A percentile compares a stretch with the other conserved stretches of the same genome.
Conservation (phyloP, 345 rosid genomes). For the Camelina laxa region DNA sequence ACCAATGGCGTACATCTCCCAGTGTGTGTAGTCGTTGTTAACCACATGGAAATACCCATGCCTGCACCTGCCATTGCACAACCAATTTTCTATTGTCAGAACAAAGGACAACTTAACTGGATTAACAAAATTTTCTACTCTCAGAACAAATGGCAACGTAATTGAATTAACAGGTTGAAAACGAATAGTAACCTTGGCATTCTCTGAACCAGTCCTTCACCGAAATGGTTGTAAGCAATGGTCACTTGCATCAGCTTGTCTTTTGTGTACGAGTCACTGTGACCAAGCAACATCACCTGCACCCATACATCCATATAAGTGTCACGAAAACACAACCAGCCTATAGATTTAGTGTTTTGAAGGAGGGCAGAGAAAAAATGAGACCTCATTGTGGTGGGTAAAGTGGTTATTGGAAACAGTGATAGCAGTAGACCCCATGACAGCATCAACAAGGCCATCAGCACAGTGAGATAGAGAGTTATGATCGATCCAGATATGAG, state of each 20-base stretch:
- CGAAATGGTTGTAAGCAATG: conserved; percentile 94
- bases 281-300: conserved; percentile 90
- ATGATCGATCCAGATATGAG: conserved; percentile 93
- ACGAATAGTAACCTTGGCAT: conserved; percentile 74
- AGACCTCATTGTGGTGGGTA: conserved; percentile 92
- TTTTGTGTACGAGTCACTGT: conserved; percentile 79
- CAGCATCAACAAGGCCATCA: conserved; percentile 95
- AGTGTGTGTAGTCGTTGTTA: conserved; percentile 95
- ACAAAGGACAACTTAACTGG: not conserved
- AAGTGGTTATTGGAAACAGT: conserved; percentile 89
- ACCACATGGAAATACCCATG: conserved; percentile 97
- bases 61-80: conserved; percentile 65
- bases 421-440: conserved; percentile 94
- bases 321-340: not conserved
- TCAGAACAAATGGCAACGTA: not conserved
- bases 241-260: conserved; percentile 96
- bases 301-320: not conserved
- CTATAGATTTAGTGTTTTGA: not conserved
- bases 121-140: not conserved
- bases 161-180: not conserved
- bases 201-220: conserved; percentile 91
- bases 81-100: conserved; percentile 8
- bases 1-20: conserved; percentile 99
- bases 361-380: not conserved
- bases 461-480: conserved; percentile 92